These are phyloP conservation scores for Marasmius sp. DNA, from an alignment of 1,284 basidiomycete species.

Conservation along the genomic window DNA sequence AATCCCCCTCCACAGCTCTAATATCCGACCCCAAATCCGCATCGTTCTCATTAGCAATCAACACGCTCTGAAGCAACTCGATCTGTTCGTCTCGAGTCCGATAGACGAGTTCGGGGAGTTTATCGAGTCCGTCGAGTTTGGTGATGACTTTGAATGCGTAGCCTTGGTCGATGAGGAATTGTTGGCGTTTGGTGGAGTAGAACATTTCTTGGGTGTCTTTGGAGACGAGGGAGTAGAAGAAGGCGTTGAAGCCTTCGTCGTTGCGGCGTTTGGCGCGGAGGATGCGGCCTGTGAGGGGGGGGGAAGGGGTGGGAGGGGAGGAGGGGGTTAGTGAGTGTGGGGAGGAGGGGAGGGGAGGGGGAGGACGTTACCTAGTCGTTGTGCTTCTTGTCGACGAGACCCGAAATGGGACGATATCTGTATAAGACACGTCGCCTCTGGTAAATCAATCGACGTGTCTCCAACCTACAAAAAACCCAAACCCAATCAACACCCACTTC, in stretches of 20 bases:
- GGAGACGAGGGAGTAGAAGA: slow-evolving; percentile 98
- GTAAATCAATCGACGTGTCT: slow-evolving; percentile 98
- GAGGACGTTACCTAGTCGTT: slow-evolving; percentile 94
- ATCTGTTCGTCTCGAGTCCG: slow-evolving; percentile 91
- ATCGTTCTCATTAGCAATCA: slow-evolving; percentile 89
- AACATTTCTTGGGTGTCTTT: slow-evolving; percentile 99
- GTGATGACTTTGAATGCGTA: slow-evolving; percentile 99
- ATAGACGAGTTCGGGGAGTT: slow-evolving; percentile 89
- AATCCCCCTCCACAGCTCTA: slow-evolving; percentile 72
- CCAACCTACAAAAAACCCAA: slow-evolving; percentile 68
- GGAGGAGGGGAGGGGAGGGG: too few species aligned
- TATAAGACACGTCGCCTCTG: slow-evolving; percentile 98
- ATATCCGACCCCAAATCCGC: slow-evolving; percentile 89
- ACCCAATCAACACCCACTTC: too few species aligned
- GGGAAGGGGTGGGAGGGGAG: too few species aligned
- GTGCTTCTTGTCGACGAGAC: slow-evolving; percentile 96
- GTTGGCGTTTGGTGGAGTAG: slow-evolving; percentile 98
- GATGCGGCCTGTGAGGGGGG: too few species aligned
- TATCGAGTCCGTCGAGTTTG: slow-evolving; percentile 89
- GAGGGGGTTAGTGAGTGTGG: too few species aligned
- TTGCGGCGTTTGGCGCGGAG: slow-evolving; percentile 96
- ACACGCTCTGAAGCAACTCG: slow-evolving; percentile 88
- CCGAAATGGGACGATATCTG: slow-evolving; percentile 99
- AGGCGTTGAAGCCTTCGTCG: slow-evolving; percentile 99
- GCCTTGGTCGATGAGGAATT: slow-evolving; percentile 98